Base-by-base conservation (phyloP, 768 basidiomycete genomes). In the Boletus reticulatus region DNA sequence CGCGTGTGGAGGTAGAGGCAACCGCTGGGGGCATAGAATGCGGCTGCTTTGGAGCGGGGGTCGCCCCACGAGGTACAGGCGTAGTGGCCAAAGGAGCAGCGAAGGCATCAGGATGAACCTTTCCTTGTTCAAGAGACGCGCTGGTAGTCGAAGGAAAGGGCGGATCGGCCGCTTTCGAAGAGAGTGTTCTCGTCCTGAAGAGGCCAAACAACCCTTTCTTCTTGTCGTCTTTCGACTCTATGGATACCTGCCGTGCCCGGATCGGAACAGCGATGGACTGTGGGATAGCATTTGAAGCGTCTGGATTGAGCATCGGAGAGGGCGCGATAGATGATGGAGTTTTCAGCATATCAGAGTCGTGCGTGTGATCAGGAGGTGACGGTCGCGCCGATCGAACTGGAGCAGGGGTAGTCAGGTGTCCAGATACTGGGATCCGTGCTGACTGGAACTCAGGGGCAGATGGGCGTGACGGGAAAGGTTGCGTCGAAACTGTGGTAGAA, bases 271-370 rank as follows among this genome's bases (percentile, higher is more conserved):
- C 42, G 19, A 45, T 54, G 14, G 56, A 10, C 17, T 62, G 60
- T 38, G 50, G 48, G 3, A 41, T 43, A 45, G 36, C 12, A 13
- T 39, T 57, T 11, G 59, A 47, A 17, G 49, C 44, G 17, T 57
- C 74, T 13, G 78, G 71, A 49, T 77, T 77, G 38, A 78, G 66
- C 54, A 76, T 70, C 11, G 79, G 80, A 0, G 75, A 75, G 4
- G 74, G 80, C 4, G 82, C 81, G 17, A 87, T 77, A 2, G 87
- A 87, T 13, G 85, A 87, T 6, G 86, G 85, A 0, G 86, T 88
- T 63, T 76, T 78, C 36, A 87, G 76, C 38, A 83, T 72, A 52
- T 77, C 75, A 10, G 80, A 77, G 44, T 85, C 84, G 50, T 79
- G 67, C 38, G 69, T 64, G 31, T 73, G 73, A 41, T 73, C 69